A percentile compares a stretch with the other conserved stretches of the same genome.
These are phyloP conservation scores for Durusdinium trenchii DNA, from an alignment of 73 alveolate genomes.

Conservation along the genomic window DNA sequence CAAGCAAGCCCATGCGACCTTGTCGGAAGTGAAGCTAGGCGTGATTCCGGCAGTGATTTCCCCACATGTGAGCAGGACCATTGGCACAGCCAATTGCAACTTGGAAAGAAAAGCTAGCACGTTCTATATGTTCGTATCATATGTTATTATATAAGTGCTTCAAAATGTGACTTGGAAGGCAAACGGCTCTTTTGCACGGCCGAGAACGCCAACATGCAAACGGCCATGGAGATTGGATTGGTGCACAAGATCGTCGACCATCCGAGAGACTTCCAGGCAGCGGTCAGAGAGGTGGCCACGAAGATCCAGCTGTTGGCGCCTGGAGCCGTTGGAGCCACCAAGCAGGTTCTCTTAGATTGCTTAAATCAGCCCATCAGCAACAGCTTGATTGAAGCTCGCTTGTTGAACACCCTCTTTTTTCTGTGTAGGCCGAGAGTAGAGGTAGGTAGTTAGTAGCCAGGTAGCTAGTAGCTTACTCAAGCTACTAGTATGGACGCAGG, in stretches of 20 bases:
- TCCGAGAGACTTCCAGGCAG: slow-evolving; percentile 40
- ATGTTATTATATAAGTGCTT: no score
- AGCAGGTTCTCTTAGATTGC: slow-evolving; percentile 79
- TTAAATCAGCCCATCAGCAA: slow-evolving; percentile 55
- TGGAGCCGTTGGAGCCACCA: slow-evolving; percentile 50
- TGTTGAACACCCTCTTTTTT: no score
- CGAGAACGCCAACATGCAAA: slow-evolving; percentile 89
- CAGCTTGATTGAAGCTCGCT: slow-evolving; percentile 60
- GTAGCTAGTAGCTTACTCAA: no score
- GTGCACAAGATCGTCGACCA: slow-evolving; percentile 56
- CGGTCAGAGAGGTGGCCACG: slow-evolving; percentile 29
- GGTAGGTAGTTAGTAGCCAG: no score
- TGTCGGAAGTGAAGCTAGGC: slow-evolving; percentile 92
- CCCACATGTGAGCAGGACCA: slow-evolving; percentile 88
- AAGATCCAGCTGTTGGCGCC: slow-evolving; percentile 63
- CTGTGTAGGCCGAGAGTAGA: no score
- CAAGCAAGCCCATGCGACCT: slow-evolving; percentile 88
- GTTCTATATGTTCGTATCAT: no score
- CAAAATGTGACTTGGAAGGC: no score
- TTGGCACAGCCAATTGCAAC: slow-evolving; percentile 95
- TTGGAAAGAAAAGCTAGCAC: no score
- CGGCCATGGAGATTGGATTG: slow-evolving; percentile 65
- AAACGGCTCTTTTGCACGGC: slow-evolving; percentile 93
- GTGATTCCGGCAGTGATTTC: slow-evolving; percentile 92
- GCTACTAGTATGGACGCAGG: no score